Evolutionary conservation across 2,329 filamentous ascomycete genomes (phyloP), one percentile per base, ranked within the genome.

Genomic region (Parasarocladium wereldwijsianum): DNA sequence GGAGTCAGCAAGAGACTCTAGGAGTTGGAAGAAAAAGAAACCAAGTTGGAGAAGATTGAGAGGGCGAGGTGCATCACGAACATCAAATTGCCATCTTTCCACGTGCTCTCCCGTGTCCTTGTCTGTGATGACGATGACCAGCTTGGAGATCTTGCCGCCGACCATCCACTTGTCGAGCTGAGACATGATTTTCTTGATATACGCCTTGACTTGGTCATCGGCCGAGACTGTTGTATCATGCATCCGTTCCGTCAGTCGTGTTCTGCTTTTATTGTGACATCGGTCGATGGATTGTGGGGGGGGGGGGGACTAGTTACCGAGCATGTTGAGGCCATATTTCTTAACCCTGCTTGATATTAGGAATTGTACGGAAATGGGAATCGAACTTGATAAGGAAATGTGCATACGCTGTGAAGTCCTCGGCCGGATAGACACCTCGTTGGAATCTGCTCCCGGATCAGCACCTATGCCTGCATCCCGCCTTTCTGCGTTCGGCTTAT

Each of bases 271-370:
- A 20, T 22, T 16, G 10, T 15, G 6, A 26, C 12, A 13, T 12
- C 23, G 12, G 13, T 17, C 7, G 10, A 23, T 12, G 26, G 7
- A 8, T 5, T 21, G 16, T 23, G 26, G 25, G 17, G 23, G 18
- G 14, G 22, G 13, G 4, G 19, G 19, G 19, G 19, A 23, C n/a
- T n/a, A n/a, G n/a, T n/a, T 54, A 80, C 74, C 71, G 45, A 93
- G 80, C 85, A 94, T 93, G 47, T 93, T 96, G 46, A 98, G 71
- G 45, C 90, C 90, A 77, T 98, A 98, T 61, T 98, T 98, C 62
- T 98, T 98, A 47, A 98, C 86, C 23, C 50, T 57, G 33, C 17
- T 14, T 17, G 9, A 17, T 8, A 22, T 4, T 26, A 17, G 4
- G 13, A 22, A 14, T 5, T 8, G 29, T 17, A 22, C 14, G 18